These are phyloP conservation scores for Podospora anserina DNA, from an alignment of 495 filamentous ascomycete genomes.

Conservation along the genomic window DNA sequence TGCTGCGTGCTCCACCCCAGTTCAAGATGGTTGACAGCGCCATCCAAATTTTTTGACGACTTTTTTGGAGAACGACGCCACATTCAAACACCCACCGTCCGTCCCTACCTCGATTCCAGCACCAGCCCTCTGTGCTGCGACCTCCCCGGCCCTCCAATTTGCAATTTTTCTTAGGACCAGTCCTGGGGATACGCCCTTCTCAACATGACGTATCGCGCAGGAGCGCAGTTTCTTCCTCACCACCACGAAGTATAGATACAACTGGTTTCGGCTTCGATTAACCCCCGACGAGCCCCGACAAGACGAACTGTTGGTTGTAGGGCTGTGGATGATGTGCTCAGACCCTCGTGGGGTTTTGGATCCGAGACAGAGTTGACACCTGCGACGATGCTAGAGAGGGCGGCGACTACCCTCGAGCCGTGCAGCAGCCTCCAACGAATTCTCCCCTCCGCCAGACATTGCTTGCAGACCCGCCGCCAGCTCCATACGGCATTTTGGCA, in stretches of 20 bases:
- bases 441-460: slow-evolving; percentile 54
- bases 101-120: not conserved
- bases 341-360: not conserved
- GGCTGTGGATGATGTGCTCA: slow-evolving; percentile 12
- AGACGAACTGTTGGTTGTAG: not conserved
- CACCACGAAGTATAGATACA: not conserved
- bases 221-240: not conserved
- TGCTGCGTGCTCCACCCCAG: not conserved
- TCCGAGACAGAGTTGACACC: slow-evolving; percentile 8
- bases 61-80: not conserved
- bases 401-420: slow-evolving; percentile 71
- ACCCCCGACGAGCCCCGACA: not conserved
- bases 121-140: not conserved
- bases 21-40: not conserved
- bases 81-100: not conserved
- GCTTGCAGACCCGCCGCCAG: slow-evolving; percentile 55
- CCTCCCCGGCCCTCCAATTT: not conserved
- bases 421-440: slow-evolving; percentile 64
- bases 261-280: not conserved
- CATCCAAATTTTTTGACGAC: not conserved
- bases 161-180: not conserved
- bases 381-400: slow-evolving; percentile 76
- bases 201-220: slow-evolving; percentile 5
- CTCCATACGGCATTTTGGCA: slow-evolving; percentile 67
- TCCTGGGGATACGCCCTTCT: not conserved